A percentile compares a stretch with the other conserved stretches of the same genome.
Evolutionary conservation across 768 basidiomycete species (phyloP).

Genomic region (Pleurotus tuoliensis): DNA sequence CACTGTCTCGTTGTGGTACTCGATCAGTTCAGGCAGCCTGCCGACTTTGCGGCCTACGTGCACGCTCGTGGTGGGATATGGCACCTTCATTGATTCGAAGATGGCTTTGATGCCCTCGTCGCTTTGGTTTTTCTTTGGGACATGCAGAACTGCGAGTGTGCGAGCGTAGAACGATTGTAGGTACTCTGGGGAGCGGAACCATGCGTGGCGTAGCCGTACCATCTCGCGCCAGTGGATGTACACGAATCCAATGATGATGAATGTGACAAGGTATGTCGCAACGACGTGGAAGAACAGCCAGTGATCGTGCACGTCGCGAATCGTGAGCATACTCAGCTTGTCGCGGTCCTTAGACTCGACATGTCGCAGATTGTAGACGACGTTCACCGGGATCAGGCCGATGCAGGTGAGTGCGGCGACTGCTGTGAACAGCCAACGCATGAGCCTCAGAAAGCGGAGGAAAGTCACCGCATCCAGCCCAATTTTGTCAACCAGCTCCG

Average conservation of each 20-base stretch:
- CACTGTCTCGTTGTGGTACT: conserved; percentile 93
- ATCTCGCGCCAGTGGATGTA: conserved; percentile 76
- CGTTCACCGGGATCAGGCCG: conserved; percentile 81
- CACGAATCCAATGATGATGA: conserved; percentile 66
- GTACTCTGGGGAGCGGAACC: conserved; percentile 91
- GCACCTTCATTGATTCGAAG: conserved; percentile 71
- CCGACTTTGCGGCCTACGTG: conserved; percentile 88
- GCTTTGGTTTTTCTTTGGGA: conserved; percentile 76
- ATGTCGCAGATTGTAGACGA: conserved; percentile 74
- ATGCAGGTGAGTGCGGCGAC: conserved; percentile 66
- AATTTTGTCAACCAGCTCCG: conserved; percentile 82
- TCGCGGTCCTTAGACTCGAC: conserved; percentile 51
- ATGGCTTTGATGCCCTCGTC: conserved; percentile 81
- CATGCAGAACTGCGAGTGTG: conserved; percentile 77
- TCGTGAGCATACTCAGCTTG: conserved; percentile 76
- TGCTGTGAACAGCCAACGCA: conserved; percentile 68
- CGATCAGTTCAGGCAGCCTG: conserved; percentile 83
- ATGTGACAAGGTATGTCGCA: conserved; percentile 77
- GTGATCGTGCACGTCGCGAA: conserved; percentile 72
- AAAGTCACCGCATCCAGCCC: conserved; percentile 93
- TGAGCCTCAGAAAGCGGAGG: conserved; percentile 86
- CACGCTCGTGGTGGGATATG: conserved; percentile 89
- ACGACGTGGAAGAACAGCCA: conserved; percentile 83
- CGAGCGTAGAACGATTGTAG: conserved; percentile 89
- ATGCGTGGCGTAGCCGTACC: conserved; percentile 72